A percentile compares a stretch with the other conserved stretches of the same genome.
These are phyloP conservation scores for Pythium apleroticum DNA, from an alignment of 352 stramenopile species.

Conservation along the genomic window DNA sequence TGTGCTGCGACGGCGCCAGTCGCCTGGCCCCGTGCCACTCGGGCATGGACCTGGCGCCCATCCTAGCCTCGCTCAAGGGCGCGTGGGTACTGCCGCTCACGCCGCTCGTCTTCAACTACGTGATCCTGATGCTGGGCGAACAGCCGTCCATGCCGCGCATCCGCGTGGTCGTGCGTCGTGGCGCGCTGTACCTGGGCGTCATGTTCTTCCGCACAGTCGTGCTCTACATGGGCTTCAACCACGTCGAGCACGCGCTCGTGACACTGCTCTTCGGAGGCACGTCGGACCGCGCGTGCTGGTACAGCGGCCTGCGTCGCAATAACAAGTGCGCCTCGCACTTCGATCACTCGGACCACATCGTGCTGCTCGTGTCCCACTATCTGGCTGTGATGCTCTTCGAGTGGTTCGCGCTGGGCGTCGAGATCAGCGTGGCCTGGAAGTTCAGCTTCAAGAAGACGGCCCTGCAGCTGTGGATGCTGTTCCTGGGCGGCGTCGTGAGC, in stretches of 20 bases:
- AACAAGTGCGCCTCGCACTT: constrained; percentile 53
- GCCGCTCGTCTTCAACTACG: constrained; percentile 68
- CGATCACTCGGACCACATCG: constrained; percentile 80
- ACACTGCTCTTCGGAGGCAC: constrained; percentile 38
- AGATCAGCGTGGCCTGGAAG: constrained; percentile 26
- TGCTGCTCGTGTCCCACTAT: constrained; percentile 75
- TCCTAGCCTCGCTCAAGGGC: constrained; percentile 50
- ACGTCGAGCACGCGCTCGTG: constrained; percentile 46
- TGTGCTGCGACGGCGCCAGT: constrained; percentile 50
- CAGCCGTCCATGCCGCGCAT: constrained; percentile 49
- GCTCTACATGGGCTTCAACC: constrained; percentile 62
- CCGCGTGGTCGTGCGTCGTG: constrained; percentile 54
- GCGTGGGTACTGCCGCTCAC: constrained; percentile 66
- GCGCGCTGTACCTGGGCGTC: constrained; percentile 51
- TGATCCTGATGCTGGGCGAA: constrained; percentile 56
- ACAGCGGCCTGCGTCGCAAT: constrained; percentile 50
- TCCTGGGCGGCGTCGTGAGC: constrained; percentile 33
- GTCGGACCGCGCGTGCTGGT: constrained; percentile 49
- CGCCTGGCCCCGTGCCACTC: constrained; percentile 51
- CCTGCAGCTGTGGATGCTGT: constrained; percentile 46
- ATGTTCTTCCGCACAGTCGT: constrained; percentile 68
- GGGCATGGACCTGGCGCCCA: constrained; percentile 59
- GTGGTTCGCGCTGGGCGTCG: constrained; percentile 65
- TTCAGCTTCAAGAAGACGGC: constrained; percentile 50
- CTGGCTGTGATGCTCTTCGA: constrained; percentile 70